Conservation (phyloP, 345 rosid genomes). For the Euphorbia pulcherrima region DNA sequence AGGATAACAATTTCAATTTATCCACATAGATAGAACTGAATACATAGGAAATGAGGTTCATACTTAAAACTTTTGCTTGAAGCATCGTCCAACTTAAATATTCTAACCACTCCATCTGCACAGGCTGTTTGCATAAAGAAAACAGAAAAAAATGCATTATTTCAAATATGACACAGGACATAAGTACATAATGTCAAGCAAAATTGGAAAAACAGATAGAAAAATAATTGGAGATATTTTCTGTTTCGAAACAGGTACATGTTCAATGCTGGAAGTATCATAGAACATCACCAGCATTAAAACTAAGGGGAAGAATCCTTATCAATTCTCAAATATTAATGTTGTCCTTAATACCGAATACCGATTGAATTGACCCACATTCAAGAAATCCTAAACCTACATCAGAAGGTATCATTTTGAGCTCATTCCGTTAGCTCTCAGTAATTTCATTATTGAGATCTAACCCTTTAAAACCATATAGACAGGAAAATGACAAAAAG, state of each 20-base stretch:
- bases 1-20: neutral
- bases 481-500: neutral
- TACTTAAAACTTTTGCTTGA: slow-evolving; percentile 96
- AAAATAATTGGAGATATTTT: neutral
- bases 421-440: neutral
- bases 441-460: neutral
- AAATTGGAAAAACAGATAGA: neutral
- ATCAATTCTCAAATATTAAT: neutral
- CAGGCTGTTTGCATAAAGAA: slow-evolving; percentile 54
- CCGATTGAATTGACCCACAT: neutral
- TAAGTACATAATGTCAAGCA: neutral
- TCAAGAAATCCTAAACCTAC: neutral
- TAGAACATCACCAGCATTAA: neutral
- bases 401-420: neutral
- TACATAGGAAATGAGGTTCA: slow-evolving; percentile 8
- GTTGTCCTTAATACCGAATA: neutral
- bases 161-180: neutral
- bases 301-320: neutral
- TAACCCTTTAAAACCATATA: neutral
- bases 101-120: slow-evolving; percentile 79
- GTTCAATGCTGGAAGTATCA: neutral
- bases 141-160: neutral
- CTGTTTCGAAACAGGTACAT: neutral
- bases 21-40: neutral
- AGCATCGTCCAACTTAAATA: slow-evolving; percentile 88